Conservation (phyloP, 805 yeast genomes). For the Candida boleticola region DNA sequence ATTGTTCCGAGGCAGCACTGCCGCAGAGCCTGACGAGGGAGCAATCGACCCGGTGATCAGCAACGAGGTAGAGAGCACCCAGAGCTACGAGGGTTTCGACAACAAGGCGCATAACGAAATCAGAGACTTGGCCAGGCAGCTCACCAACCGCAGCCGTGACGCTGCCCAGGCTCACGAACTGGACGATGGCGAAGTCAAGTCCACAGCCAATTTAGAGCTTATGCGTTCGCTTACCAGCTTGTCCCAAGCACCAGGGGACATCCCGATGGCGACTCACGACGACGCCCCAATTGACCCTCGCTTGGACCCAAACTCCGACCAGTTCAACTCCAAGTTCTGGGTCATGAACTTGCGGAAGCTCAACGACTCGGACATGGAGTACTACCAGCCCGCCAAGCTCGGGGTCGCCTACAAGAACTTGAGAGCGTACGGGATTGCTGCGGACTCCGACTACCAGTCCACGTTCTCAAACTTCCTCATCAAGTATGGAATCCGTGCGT, state of each 20-base stretch:
- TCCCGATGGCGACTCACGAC: conserved; percentile 18
- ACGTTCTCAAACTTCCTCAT: conserved; percentile 41
- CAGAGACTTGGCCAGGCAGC: conserved; percentile 24
- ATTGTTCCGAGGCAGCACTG: not conserved
- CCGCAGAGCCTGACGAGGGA: not conserved
- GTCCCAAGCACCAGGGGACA: conserved; percentile 44
- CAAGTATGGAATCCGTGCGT: conserved; percentile 7
- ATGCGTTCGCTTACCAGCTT: conserved; percentile 26
- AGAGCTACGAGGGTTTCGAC: conserved; percentile 15
- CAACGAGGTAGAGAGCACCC: not conserved
- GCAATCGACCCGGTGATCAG: not conserved
- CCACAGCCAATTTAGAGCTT: conserved; percentile 4
- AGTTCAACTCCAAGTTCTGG: conserved; percentile 58
- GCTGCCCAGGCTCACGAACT: not conserved
- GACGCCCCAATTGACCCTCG: conserved; percentile 26
- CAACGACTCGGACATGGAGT: conserved; percentile 49
- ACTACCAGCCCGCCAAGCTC: conserved; percentile 55
- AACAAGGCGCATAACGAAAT: conserved; percentile 14
- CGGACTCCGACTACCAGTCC: conserved; percentile 60
- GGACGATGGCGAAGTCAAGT: not conserved
- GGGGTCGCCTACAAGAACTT: conserved; percentile 55
- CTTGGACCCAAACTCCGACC: conserved; percentile 52
- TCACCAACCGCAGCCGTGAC: conserved; percentile 10
- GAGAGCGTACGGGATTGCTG: conserved; percentile 56
- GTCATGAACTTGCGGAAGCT: conserved; percentile 56